These are phyloP conservation scores for Fusarium redolens DNA, from an alignment of 2,329 filamentous ascomycete species.

Conservation along the genomic window DNA sequence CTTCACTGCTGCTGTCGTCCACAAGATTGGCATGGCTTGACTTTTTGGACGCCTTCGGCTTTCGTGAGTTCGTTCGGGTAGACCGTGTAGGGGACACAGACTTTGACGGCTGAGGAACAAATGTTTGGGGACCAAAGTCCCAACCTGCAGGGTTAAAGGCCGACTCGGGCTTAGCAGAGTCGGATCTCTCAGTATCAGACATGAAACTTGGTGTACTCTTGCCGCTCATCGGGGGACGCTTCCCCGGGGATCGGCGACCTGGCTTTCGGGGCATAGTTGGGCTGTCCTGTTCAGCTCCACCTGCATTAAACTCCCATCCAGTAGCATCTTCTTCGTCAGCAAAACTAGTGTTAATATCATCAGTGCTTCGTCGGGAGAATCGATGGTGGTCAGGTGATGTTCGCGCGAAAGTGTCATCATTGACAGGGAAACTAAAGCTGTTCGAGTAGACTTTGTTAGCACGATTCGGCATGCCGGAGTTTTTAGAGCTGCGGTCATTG, in stretches of 20 bases:
- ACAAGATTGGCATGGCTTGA: conserved; percentile 60
- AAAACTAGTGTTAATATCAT: conserved; percentile 73
- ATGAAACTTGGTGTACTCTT: conserved; percentile 39
- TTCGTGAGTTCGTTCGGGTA: conserved; percentile 63
- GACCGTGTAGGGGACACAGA: conserved; percentile 59
- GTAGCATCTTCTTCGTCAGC: conserved; percentile 59
- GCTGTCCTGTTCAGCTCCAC: conserved; percentile 50
- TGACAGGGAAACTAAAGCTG: conserved; percentile 65
- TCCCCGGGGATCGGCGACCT: conserved; percentile 55
- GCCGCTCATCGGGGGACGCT: conserved; percentile 40
- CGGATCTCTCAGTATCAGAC: conserved; percentile 39
- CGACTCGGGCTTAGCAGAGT: conserved; percentile 45
- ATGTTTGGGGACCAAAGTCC: conserved; percentile 67
- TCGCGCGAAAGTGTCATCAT: conserved; percentile 55
- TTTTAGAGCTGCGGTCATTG: background rate
- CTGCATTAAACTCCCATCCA: conserved; percentile 65
- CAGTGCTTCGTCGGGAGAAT: conserved; percentile 64
- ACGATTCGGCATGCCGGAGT: conserved; percentile 13
- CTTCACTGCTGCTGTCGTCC: conserved; percentile 60
- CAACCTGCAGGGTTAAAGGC: conserved; percentile 65
- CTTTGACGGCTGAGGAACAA: conserved; percentile 58
- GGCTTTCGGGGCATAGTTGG: conserved; percentile 50
- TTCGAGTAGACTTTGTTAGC: conserved; percentile 49
- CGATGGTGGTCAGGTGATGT: conserved; percentile 52
- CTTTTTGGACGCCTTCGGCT: conserved; percentile 68